phyloP scores from a whole-genome alignment of 2,329 filamentous ascomycete species.

The Pseudofabraea citricarpa region DNA sequence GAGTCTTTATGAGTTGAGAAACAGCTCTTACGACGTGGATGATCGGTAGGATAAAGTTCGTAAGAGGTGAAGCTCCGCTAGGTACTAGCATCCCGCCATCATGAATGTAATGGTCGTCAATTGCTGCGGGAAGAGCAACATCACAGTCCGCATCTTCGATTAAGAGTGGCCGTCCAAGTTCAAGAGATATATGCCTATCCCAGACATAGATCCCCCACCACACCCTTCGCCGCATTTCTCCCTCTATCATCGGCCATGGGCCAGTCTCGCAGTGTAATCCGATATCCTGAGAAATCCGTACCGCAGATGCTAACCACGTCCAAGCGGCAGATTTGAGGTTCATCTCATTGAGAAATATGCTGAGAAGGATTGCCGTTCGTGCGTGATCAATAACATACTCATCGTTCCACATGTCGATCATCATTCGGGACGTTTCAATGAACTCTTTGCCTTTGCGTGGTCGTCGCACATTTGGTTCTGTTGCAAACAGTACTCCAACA shows the following conservation, averaged over 20 bases:
- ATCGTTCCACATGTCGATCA: constrained; percentile 79
- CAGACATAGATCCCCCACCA: constrained; percentile 95
- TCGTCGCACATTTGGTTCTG: constrained; percentile 48
- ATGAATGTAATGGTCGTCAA: constrained; percentile 75
- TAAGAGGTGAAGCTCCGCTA: constrained; percentile 49
- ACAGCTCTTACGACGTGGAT: constrained; percentile 80
- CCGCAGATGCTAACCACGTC: constrained; percentile 77
- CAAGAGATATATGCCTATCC: constrained; percentile 76
- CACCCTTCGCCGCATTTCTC: constrained; percentile 78
- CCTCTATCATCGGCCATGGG: constrained; percentile 69
- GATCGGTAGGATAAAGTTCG: constrained; percentile 70
- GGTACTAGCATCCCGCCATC: constrained; percentile 49
- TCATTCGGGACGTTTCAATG: constrained; percentile 63
- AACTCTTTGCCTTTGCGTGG: constrained; percentile 58
- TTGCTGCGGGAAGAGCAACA: constrained; percentile 69
- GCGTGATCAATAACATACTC: constrained; percentile 72
- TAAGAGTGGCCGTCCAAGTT: constrained; percentile 73
- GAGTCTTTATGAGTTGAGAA: constrained; percentile 64
- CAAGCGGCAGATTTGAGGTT: constrained; percentile 83
- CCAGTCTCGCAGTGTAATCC: constrained; percentile 74
- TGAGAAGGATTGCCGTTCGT: constrained; percentile 65
- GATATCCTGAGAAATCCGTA: constrained; percentile 77
- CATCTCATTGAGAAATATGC: constrained; percentile 77
- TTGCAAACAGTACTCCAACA: constrained; percentile 71
- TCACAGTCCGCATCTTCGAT: constrained; percentile 90